Percentiles rank a stretch among this genome's conserved stretches.
Evolutionary conservation across 306 rosid genomes (phyloP).

Genomic region (Lathyrus aphaca): DNA sequence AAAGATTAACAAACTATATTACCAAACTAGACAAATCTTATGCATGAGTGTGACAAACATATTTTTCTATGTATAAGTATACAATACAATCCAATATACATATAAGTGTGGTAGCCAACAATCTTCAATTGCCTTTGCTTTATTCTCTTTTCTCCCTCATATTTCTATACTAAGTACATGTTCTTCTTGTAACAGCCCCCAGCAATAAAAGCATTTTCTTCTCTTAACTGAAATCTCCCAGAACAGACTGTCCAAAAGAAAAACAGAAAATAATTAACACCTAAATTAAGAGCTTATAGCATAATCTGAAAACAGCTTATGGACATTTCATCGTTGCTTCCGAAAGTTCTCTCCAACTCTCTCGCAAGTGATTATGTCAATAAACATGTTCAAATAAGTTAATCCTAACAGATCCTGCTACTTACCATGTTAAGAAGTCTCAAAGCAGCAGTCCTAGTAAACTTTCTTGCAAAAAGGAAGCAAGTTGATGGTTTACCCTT

Average conservation of each 20-base stretch:
- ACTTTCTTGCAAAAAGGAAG: conserved; percentile 93
- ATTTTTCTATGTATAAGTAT: background rate
- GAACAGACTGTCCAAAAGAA: conserved; percentile 55
- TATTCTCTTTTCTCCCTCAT: conserved; percentile 29
- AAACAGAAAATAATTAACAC: conserved; percentile 28
- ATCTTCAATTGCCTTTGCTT: conserved; percentile 30
- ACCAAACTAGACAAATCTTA: too few species aligned
- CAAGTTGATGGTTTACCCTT: conserved; percentile 86
- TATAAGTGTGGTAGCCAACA: conserved; percentile 24
- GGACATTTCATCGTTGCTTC: background rate
- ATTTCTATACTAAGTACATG: conserved; percentile 30
- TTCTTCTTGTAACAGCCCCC: conserved; percentile 35
- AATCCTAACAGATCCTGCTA: background rate
- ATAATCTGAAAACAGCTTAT: background rate
- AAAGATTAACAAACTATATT: too few species aligned
- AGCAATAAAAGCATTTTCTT: conserved; percentile 32
- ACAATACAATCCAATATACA: conserved; percentile 37
- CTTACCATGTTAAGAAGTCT: conserved; percentile 86
- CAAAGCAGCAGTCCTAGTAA: conserved; percentile 90
- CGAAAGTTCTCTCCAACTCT: background rate
- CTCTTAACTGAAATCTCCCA: conserved; percentile 54
- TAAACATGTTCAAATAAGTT: background rate
- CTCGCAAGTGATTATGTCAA: background rate
- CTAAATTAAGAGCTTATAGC: background rate
- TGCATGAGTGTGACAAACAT: too few species aligned